Percentiles rank a stretch among this genome's conserved stretches.
Conservation (phyloP, 83 land plant species). For the Thuja plicata region DNA sequence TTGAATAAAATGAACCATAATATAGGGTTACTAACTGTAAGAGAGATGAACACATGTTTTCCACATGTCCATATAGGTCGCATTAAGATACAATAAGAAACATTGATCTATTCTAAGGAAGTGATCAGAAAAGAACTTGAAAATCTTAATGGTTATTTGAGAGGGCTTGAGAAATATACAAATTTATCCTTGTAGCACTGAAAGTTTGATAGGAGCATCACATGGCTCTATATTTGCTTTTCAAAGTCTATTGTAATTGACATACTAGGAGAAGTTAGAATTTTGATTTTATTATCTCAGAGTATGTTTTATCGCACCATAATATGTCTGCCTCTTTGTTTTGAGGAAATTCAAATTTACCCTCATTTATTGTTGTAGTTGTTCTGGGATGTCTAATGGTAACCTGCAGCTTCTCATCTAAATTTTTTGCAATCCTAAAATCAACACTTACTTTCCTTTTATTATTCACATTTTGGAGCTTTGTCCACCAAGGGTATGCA, state of each 20-base stretch:
- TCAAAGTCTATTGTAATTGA: neutral
- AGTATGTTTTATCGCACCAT: too few species aligned
- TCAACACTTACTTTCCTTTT: too few species aligned
- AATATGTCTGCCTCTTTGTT: too few species aligned
- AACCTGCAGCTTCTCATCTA: too few species aligned
- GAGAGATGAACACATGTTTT: neutral
- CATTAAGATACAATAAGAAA: neutral
- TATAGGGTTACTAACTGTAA: neutral
- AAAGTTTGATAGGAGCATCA: neutral
- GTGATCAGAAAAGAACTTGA: too few species aligned
- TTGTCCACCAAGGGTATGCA: too few species aligned
- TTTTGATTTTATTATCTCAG: too few species aligned
- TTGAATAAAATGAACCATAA: neutral
- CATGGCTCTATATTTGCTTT: neutral
- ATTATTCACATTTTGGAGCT: too few species aligned
- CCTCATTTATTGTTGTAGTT: neutral
- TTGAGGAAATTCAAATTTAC: too few species aligned
- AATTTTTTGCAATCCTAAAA: too few species aligned
- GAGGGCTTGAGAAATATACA: neutral
- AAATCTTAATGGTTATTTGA: neutral
- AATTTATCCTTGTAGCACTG: neutral
- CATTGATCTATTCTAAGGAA: too few species aligned
- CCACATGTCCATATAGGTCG: neutral
- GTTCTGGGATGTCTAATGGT: neutral
- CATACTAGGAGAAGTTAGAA: neutral